Evolutionary conservation across 495 filamentous ascomycete species (phyloP), one percentile per base, ranked within the genome.

Genomic region (Daldinia childiae): DNA sequence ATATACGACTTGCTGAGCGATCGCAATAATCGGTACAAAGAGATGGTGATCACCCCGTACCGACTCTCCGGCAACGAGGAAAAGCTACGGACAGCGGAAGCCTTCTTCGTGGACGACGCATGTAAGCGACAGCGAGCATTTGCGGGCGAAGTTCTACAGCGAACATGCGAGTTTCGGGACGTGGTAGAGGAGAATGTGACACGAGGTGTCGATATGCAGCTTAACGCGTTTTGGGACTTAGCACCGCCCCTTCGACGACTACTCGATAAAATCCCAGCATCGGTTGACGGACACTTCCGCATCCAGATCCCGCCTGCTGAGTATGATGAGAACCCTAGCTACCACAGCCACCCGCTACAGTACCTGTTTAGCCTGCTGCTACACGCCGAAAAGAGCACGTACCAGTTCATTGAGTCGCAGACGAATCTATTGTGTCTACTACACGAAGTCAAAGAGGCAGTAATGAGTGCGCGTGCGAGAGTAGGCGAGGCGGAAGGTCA

Each of bases 141-240:
- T 64, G 88, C 93, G 71, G 84, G 87, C 26, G 89, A 90, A 39
- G 85, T 87, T 2, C 82, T 93, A 15, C 80, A 86, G 56, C 90
- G 95, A 11, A 89, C 90, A 24, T 88, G 93, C 62, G 89, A 91
- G 24, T 97, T 98, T 78, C 82, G 92, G 61, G 85, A 87, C 34
- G 88, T 95, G 17, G 89, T 98, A 30, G 94, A 97, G 78, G 86
- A 88, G 74, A 95, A 95, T 60, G 93, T 96, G 26, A 87, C 88
- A 3, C 89, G 93, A 4, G 95, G 94, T 4, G 93, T 98, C 15
- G 95, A 98, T 77, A 86, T 91, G 32, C 96, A 98, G 78, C 86
- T 97, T 0, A 91, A 89, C 15, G 93, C 93, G 3, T 99, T 98
- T 81, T 99, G 95, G 95, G 96, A 99, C 74, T 97, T 98, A 70